phyloP scores from a whole-genome alignment of 176 grass and related monocot genomes.

The Aegilops speltoides region DNA sequence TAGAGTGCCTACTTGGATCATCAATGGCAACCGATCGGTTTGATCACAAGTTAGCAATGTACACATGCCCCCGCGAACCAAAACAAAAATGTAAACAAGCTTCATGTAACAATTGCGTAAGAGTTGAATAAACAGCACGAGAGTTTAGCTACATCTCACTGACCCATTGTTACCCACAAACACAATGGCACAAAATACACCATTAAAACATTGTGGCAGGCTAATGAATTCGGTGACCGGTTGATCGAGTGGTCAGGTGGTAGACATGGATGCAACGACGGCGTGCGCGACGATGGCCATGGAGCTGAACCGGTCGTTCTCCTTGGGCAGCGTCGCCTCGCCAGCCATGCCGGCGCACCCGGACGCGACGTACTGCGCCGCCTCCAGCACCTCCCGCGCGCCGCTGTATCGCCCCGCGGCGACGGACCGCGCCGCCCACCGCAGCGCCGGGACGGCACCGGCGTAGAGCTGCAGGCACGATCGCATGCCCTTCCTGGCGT shows the following conservation, averaged over 20 bases:
- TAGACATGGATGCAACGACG: constrained; percentile 25
- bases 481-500: background rate
- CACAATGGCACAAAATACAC: background rate
- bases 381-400: constrained; percentile 32
- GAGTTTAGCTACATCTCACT: background rate
- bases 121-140: background rate
- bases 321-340: background rate
- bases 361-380: constrained; percentile 22
- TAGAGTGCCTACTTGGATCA: no score
- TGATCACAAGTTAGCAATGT: no score
- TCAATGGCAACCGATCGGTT: no score
- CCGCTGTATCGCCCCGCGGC: constrained; percentile 23
- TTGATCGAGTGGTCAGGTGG: background rate
- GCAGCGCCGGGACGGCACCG: constrained; percentile 29
- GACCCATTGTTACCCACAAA: background rate
- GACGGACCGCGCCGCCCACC: constrained; percentile 28
- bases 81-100: background rate
- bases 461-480: constrained; percentile 53
- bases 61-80: no score
- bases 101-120: background rate
- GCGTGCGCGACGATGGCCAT: constrained; percentile 42
- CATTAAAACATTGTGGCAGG: background rate
- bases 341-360: constrained; percentile 33
- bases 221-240: background rate
- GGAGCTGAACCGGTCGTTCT: constrained; percentile 20